Evolutionary conservation across 2,329 filamentous ascomycete species (phyloP).

Genomic region (Ascochyta viciae-villosae): DNA sequence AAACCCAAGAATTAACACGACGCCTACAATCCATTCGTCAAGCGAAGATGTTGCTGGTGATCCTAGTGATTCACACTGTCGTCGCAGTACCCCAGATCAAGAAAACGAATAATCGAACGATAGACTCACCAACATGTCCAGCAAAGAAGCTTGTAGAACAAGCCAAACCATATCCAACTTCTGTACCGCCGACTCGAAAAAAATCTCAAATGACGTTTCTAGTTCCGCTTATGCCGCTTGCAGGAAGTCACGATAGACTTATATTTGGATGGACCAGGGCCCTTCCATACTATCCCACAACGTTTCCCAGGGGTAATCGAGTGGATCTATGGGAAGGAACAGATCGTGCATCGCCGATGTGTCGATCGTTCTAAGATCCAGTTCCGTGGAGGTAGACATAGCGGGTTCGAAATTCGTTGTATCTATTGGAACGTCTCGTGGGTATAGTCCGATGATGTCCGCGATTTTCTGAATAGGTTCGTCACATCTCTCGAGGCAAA

Average conservation of each 20-base stretch:
- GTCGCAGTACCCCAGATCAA: too few relatives aligned
- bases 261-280: constrained; percentile 24
- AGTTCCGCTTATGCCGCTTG: too few relatives aligned
- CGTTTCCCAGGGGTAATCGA: constrained; percentile 28
- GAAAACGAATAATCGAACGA: too few relatives aligned
- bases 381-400: neutral
- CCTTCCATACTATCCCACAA: constrained; percentile 24
- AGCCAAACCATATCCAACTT: too few relatives aligned
- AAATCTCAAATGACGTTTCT: too few relatives aligned
- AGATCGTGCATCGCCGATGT: neutral
- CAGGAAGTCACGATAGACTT: neutral
- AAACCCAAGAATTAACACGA: too few relatives aligned
- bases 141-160: too few relatives aligned
- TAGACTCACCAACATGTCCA: too few relatives aligned
- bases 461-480: constrained; percentile 31
- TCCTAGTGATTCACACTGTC: too few relatives aligned
- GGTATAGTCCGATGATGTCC: constrained; percentile 11
- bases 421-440: neutral
- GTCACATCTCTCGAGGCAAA: constrained; percentile 28
- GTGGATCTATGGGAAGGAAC: constrained; percentile 20
- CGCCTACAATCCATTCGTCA: too few relatives aligned
- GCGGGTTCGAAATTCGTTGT: neutral
- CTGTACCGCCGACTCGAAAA: too few relatives aligned
- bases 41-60: too few relatives aligned
- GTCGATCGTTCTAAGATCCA: neutral